Base-by-base conservation (phyloP, 257 asterid species). In the Capsicum pubescens region DNA sequence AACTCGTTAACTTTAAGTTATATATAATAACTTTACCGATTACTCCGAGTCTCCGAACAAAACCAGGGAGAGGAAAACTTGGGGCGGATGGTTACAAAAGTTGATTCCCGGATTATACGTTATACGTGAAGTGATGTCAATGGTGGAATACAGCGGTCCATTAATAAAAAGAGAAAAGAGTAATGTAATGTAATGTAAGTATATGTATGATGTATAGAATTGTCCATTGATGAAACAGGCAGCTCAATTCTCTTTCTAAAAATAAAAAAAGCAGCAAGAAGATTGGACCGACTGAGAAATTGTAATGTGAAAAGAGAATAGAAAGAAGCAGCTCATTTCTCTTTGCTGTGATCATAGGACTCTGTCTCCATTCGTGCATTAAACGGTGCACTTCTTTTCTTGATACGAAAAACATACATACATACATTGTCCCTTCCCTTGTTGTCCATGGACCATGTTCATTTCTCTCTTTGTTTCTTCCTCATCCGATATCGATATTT, bases 131-230 rank as follows among this genome's bases (percentile, higher is more conserved):
- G n/a, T 57, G 83, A 88, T 83, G 87, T 90, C 79, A 92, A 82
- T 94, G 99, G 99, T 84, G 59, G 16, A 80, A 58, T 9, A 80
- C 13, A 87, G 89, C 98, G 99, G 99, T 90, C 9, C 36, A 82
- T 80, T 93, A 46, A 35, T 12, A 35, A 35, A 26, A 13, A 35
- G 9, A 32, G 26, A 35, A 13, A 39, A 39, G 44, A 39, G 5
- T 39, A 52, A 2, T 52, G 10, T 26, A 26, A 26, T 26, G 32
- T 26, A 26, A 26, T 26, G 32, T 26, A 26, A 26, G 32, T 26
- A 4, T 39, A 39, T 39, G 3, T 52, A 2, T 52, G 32, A 26
- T 26, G 32, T 26, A 26, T 9, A 52, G 3, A 52, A 52, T 52
- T 35, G 7, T 35, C 9, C 74, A 67, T 67, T 14, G 74, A 67